These are phyloP conservation scores for Isochrysis galbana DNA, from an alignment of 78 protist species.

Conservation along the genomic window DNA sequence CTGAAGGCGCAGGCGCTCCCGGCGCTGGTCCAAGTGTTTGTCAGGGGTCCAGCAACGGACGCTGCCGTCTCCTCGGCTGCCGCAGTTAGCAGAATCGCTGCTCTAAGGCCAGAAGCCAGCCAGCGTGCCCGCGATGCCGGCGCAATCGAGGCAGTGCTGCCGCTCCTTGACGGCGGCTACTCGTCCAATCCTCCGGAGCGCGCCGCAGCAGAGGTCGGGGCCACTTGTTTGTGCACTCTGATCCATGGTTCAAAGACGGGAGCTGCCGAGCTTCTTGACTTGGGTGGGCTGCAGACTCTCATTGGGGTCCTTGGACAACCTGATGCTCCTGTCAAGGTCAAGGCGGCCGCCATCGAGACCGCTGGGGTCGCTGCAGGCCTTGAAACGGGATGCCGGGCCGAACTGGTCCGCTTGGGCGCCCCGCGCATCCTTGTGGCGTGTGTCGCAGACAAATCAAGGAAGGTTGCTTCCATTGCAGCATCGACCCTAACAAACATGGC, in stretches of 20 bases:
- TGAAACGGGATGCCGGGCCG: background rate
- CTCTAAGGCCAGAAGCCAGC: background rate
- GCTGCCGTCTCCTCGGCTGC: background rate
- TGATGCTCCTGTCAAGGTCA: background rate
- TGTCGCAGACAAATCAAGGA: background rate
- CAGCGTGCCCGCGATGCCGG: background rate
- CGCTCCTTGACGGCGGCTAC: background rate
- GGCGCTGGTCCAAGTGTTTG: background rate
- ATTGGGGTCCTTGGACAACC: background rate
- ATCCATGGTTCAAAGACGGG: background rate
- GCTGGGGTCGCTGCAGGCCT: background rate
- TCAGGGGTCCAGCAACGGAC: background rate
- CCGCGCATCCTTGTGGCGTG: background rate
- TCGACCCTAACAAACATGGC: background rate
- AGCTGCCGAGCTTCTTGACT: background rate
- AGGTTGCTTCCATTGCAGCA: background rate
- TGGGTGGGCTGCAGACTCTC: background rate
- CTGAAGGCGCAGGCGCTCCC: conserved; percentile 5
- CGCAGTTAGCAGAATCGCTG: background rate
- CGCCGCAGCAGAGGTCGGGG: background rate
- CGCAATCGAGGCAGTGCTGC: background rate
- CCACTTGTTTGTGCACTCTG: background rate
- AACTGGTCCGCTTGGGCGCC: background rate
- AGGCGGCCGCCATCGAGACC: background rate
- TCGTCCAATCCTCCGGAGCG: background rate